These are phyloP conservation scores for Dictyostelium firmibasis DNA, from an alignment of 78 protist genomes.

Conservation along the genomic window DNA sequence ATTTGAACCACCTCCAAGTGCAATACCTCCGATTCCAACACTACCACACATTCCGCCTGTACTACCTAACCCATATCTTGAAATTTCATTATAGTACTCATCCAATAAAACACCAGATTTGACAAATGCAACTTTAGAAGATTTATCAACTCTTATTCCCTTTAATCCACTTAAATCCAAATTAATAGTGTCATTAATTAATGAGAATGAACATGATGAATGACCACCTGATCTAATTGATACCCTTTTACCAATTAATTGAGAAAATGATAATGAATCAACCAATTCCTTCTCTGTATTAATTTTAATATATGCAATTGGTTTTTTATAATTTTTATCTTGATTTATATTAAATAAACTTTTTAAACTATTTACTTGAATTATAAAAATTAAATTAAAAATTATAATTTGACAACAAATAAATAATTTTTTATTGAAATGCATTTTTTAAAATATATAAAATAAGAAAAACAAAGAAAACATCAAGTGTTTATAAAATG, in stretches of 20 bases:
- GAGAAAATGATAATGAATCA: neutral
- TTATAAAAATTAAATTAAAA: too few relatives aligned
- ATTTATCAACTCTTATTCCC: neutral
- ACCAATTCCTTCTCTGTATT: neutral
- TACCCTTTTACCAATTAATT: neutral
- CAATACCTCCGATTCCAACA: constrained; percentile 36
- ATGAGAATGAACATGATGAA: neutral
- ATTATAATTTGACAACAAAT: too few relatives aligned
- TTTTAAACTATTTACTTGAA: too few relatives aligned
- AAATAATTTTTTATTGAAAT: too few relatives aligned
- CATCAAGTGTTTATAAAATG: too few relatives aligned
- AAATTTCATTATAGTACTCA: neutral
- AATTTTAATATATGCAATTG: neutral
- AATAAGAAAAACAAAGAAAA: too few relatives aligned
- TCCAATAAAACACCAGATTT: constrained; percentile 3
- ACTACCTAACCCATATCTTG: neutral
- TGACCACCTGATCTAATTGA: constrained; percentile 45
- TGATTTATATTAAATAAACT: too few relatives aligned
- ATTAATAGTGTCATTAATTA: neutral
- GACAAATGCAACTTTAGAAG: neutral
- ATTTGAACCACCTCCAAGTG: constrained; percentile 14
- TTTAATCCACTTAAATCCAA: constrained; percentile 31
- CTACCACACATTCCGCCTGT: constrained; percentile 58
- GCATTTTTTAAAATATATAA: too few relatives aligned
- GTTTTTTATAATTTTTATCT: neutral